phyloP scores from a whole-genome alignment of 108 stramenopile species.

The Fistulifera pelliculosa region DNA sequence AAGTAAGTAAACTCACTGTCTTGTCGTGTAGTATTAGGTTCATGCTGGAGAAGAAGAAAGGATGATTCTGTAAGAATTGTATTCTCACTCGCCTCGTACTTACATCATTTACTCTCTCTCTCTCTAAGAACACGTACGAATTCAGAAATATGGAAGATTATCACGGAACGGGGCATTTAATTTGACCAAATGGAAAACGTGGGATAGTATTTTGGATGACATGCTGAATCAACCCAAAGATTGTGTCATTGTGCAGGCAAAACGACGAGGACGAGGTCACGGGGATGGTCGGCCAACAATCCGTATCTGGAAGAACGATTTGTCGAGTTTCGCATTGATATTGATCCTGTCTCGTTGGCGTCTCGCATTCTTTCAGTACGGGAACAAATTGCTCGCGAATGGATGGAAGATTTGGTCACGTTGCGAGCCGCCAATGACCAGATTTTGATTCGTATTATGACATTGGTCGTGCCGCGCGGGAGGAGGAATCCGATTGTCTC shows the following conservation, averaged over 20 bases:
- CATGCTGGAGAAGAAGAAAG: too few species aligned
- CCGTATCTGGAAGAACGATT: conserved; percentile 29
- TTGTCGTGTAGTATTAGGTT: too few species aligned
- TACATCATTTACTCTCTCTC: too few species aligned
- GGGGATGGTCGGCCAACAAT: conserved; percentile 37
- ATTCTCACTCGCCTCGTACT: too few species aligned
- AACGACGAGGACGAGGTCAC: conserved; percentile 34
- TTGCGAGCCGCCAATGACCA: conserved; percentile 30
- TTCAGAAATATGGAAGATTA: conserved; percentile 43
- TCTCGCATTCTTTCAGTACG: conserved; percentile 62
- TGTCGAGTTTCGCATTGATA: conserved; percentile 44
- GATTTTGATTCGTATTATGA: conserved; percentile 22
- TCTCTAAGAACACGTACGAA: conserved; percentile 31
- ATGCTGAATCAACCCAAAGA: conserved; percentile 42
- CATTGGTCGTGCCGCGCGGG: conserved; percentile 15
- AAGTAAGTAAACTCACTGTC: too few species aligned
- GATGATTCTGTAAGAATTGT: too few species aligned
- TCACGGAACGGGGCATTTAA: conserved; percentile 78
- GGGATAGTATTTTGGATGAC: conserved; percentile 61
- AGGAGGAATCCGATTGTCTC: conserved; percentile 12
- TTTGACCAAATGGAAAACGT: conserved; percentile 39
- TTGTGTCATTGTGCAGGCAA: conserved; percentile 21
- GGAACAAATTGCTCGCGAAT: conserved; percentile 67
- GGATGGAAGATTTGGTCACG: conserved; percentile 55
- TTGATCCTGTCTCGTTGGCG: conserved; percentile 56